Percentiles rank a stretch among this genome's conserved stretches.
phyloP scores from a whole-genome alignment of 1,139 yeast genomes.

The Suhomyces yuchorum region DNA sequence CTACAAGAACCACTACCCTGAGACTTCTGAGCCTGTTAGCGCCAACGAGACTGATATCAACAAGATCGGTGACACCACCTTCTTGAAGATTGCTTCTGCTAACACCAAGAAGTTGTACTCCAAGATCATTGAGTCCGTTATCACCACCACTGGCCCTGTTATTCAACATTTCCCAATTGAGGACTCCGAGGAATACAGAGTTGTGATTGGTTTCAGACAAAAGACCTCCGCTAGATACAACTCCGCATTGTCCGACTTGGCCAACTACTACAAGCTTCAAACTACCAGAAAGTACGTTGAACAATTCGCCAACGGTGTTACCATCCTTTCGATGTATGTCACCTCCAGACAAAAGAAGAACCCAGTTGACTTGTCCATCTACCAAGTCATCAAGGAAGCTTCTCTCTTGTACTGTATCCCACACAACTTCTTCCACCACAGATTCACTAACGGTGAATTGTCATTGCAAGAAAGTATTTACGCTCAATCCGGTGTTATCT shows the following conservation, averaged over 20 bases:
- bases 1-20: constrained; percentile 68
- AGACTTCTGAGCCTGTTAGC: constrained; percentile 26
- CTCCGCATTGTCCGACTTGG: constrained; percentile 84
- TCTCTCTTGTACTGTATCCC: constrained; percentile 91
- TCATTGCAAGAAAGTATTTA: constrained; percentile 93
- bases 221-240: constrained; percentile 84
- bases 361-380: constrained; percentile 72
- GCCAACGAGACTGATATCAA: constrained; percentile 54
- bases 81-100: constrained; percentile 74
- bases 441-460: constrained; percentile 74
- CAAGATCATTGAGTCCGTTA: constrained; percentile 69
- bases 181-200: constrained; percentile 76
- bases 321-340: constrained; percentile 85
- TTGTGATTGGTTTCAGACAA: constrained; percentile 86
- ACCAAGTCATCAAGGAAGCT: constrained; percentile 93
- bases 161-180: constrained; percentile 84
- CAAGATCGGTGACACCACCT: constrained; percentile 76
- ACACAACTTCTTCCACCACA: constrained; percentile 74
- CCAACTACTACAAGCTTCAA: constrained; percentile 83
- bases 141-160: constrained; percentile 85
- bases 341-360: constrained; percentile 50
- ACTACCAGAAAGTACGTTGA: constrained; percentile 92
- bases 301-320: constrained; percentile 86
- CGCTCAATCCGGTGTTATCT: constrained; percentile 91
- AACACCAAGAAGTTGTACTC: constrained; percentile 81